Evolutionary conservation across 2,329 filamentous ascomycete genomes (phyloP).

Genomic region (Keithomyces neogunnii): DNA sequence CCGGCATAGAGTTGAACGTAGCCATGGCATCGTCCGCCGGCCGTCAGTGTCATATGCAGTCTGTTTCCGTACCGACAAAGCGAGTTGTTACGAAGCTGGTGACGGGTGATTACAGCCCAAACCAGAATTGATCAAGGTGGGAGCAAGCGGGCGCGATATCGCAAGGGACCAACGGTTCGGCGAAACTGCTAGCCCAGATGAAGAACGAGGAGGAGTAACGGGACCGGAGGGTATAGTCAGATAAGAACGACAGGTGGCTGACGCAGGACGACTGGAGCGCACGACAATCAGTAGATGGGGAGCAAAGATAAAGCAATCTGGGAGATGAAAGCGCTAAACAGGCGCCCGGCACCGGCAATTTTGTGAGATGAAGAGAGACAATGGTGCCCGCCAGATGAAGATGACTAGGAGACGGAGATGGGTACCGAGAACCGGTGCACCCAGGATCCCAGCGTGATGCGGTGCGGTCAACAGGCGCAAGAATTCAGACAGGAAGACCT

Average conservation of each 20-base stretch:
- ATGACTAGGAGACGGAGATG: not conserved
- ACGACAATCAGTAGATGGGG: not conserved
- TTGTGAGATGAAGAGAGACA: not conserved
- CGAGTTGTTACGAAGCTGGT: not conserved
- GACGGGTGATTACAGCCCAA: not conserved
- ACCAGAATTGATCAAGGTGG: not conserved
- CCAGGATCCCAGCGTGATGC: not conserved
- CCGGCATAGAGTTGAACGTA: conserved; percentile 48
- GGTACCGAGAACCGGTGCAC: not conserved
- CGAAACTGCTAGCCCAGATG: not conserved
- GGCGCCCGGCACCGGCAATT: not conserved
- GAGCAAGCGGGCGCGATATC: not conserved
- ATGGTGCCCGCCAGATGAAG: not conserved
- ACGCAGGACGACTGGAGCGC: not conserved
- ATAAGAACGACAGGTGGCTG: not conserved
- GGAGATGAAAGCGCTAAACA: not conserved
- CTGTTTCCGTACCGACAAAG: conserved; percentile 3
- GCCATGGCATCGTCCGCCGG: conserved; percentile 44
- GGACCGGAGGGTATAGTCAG: not conserved
- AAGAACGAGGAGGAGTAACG: not conserved
- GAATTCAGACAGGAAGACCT: not conserved
- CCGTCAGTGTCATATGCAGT: conserved; percentile 19
- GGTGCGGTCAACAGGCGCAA: not conserved
- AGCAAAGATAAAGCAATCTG: not conserved
- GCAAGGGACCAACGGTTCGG: not conserved